A percentile compares a stretch with the other conserved stretches of the same genome.
Evolutionary conservation across 441 rosid species (phyloP).

Genomic region (Pelargonium australe): DNA sequence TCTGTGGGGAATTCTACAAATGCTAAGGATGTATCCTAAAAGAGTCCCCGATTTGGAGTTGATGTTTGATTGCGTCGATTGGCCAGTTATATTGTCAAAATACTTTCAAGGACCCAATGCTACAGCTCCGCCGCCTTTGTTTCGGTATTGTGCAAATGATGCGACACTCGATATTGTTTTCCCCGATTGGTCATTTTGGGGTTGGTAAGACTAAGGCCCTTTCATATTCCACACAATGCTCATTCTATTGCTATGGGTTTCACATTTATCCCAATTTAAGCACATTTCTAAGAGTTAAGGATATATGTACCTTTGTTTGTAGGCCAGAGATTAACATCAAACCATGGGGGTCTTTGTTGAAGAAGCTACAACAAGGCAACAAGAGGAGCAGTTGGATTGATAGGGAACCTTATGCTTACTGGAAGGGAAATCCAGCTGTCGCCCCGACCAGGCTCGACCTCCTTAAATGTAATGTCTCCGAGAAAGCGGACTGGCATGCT

Average conservation of each 20-base stretch:
- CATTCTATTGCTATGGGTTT: no score
- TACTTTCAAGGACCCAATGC: not conserved
- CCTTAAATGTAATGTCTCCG: slow-evolving; percentile 56
- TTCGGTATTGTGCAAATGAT: slow-evolving; percentile 55
- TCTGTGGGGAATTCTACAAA: slow-evolving; percentile 68
- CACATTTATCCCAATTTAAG: no score
- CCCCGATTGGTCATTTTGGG: slow-evolving; percentile 88
- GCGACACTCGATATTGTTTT: slow-evolving; percentile 58
- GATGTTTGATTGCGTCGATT: slow-evolving; percentile 66
- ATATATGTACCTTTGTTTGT: not conserved
- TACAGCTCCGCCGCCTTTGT: slow-evolving; percentile 39
- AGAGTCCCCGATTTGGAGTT: slow-evolving; percentile 67
- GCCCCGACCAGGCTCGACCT: slow-evolving; percentile 50
- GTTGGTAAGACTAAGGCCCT: slow-evolving; percentile 39
- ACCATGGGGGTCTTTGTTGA: slow-evolving; percentile 53
- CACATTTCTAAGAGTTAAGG: no score
- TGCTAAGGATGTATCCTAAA: slow-evolving; percentile 49
- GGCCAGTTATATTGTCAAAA: slow-evolving; percentile 30
- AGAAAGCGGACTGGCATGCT: slow-evolving; percentile 45
- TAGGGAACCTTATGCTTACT: slow-evolving; percentile 66
- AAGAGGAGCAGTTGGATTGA: slow-evolving; percentile 48
- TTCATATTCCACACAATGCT: no score
- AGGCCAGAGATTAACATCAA: slow-evolving; percentile 82
- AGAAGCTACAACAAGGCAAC: slow-evolving; percentile 56
- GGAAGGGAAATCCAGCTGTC: slow-evolving; percentile 77